Percentiles rank a stretch among this genome's conserved stretches.
Conservation (phyloP, 345 rosid genomes). For the Murraya paniculata region DNA sequence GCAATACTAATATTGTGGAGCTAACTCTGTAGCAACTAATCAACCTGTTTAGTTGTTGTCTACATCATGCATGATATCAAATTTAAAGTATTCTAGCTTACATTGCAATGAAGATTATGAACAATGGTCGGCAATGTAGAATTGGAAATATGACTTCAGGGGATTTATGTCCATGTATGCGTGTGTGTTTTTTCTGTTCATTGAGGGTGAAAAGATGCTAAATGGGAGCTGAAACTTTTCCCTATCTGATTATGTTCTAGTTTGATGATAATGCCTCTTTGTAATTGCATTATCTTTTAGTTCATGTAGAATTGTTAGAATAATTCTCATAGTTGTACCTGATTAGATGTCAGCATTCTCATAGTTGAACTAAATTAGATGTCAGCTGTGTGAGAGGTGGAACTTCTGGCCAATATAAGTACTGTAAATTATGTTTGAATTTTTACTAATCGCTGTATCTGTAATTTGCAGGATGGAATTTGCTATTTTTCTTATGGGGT, state of each 20-base stretch:
- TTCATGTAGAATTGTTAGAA: neutral
- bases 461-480: constrained; percentile 81
- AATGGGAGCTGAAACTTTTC: neutral
- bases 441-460: neutral
- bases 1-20: neutral
- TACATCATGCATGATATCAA: neutral
- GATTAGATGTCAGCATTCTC: neutral
- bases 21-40: neutral
- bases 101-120: neutral
- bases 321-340: neutral
- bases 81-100: neutral
- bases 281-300: neutral
- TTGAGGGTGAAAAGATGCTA: neutral
- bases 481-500: constrained; percentile 87
- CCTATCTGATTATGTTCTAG: neutral
- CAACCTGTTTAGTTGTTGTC: neutral
- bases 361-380: neutral
- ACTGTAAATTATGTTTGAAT: neutral
- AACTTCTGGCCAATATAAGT: neutral
- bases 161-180: neutral
- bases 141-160: neutral
- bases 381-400: neutral
- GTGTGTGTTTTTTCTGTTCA: neutral
- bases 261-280: neutral
- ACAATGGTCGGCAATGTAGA: neutral